These are phyloP conservation scores for Artomyces pyxidatus DNA, from an alignment of 768 basidiomycete species.

Conservation along the genomic window DNA sequence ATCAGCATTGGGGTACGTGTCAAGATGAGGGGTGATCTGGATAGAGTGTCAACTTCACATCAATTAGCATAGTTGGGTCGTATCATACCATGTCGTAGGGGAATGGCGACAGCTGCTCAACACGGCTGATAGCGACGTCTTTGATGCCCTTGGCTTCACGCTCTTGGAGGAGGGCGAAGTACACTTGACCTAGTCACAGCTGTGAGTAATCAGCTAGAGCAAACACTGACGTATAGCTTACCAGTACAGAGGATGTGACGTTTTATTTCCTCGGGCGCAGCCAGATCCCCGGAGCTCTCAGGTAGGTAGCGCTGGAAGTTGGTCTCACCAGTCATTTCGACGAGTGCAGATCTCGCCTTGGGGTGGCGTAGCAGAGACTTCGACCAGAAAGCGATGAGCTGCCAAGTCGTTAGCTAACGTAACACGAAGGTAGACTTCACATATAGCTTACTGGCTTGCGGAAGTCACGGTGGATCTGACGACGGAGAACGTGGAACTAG, in stretches of 20 bases:
- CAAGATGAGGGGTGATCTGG: conserved; percentile 86
- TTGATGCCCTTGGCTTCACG: conserved; percentile 87
- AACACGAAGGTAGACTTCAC: background rate
- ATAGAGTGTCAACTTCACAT: conserved; percentile 12
- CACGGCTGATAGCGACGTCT: conserved; percentile 86
- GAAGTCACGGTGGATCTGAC: conserved; percentile 97
- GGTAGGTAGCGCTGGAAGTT: conserved; percentile 92
- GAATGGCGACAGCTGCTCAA: conserved; percentile 96
- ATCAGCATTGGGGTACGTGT: conserved; percentile 93
- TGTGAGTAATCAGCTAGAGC: background rate
- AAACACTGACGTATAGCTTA: conserved; percentile 18
- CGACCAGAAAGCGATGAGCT: conserved; percentile 95
- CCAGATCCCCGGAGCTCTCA: conserved; percentile 67
- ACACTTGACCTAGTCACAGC: conserved; percentile 70
- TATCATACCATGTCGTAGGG: conserved; percentile 88
- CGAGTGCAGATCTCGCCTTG: conserved; percentile 75
- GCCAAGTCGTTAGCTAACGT: background rate
- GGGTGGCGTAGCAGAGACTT: conserved; percentile 94
- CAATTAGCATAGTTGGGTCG: too few species aligned
- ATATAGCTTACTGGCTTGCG: conserved; percentile 72
- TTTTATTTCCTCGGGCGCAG: conserved; percentile 77
- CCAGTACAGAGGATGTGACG: conserved; percentile 88
- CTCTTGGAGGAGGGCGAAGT: conserved; percentile 81
- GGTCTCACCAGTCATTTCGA: conserved; percentile 85
- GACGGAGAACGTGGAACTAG: conserved; percentile 92